A percentile compares a stretch with the other conserved stretches of the same genome.
Conservation (phyloP, 306 rosid species). For the Dalbergia oliveri region DNA sequence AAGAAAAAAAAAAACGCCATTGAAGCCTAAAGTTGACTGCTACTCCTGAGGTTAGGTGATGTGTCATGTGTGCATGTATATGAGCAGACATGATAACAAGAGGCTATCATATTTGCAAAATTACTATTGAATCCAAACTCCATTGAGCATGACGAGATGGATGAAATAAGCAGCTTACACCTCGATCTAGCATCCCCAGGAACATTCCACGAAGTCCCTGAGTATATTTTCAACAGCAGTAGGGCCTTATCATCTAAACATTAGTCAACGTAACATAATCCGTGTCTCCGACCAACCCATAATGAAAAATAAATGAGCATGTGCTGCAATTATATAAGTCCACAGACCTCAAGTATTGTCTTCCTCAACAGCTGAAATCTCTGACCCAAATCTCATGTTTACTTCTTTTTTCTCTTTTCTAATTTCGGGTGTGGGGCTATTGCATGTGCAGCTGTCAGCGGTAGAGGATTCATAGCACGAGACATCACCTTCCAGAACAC, state of each 20-base stretch:
- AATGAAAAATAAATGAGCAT: slow-evolving; percentile 40
- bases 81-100: not conserved
- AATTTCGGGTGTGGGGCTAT: not conserved
- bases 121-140: not conserved
- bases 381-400: slow-evolving; percentile 25
- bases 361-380: slow-evolving; percentile 11
- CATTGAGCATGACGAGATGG: not conserved
- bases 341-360: not conserved
- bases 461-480: slow-evolving; percentile 80
- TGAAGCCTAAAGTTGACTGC: slow-evolving; percentile 15
- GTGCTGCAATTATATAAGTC: slow-evolving; percentile 37
- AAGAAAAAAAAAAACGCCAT: not conserved
- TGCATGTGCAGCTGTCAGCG: slow-evolving; percentile 75
- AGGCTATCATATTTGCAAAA: not conserved
- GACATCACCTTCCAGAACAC: slow-evolving; percentile 70
- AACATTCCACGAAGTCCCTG: not conserved
- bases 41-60: not conserved
- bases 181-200: not conserved
- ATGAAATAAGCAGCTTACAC: not conserved
- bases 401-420: not conserved
- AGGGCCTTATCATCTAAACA: not conserved
- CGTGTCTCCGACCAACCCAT: not conserved
- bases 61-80: not conserved
- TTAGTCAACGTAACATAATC: not conserved
- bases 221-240: not conserved